phyloP scores from a whole-genome alignment of 2,329 filamentous ascomycete species.

The Xylaria arbuscula region DNA sequence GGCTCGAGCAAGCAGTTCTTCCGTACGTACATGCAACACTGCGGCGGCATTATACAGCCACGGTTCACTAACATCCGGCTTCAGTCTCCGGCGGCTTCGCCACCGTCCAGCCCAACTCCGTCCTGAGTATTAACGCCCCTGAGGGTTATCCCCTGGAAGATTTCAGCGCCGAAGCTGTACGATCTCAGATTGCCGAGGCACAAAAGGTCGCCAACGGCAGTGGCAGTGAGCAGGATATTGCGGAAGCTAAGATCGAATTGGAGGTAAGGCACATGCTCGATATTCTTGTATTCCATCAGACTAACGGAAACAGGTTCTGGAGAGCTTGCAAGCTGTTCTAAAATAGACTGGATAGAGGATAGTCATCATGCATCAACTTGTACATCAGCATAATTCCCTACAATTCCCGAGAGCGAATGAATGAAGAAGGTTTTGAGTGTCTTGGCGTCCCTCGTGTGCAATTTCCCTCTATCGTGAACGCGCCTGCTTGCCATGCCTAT shows the following conservation, averaged over 20 bases:
- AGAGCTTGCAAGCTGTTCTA: conserved; percentile 82
- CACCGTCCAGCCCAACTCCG: conserved; percentile 93
- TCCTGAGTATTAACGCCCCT: conserved; percentile 97
- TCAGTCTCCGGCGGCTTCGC: conserved; percentile 96
- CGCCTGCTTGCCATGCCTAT: conserved; percentile 24
- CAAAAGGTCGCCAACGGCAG: conserved; percentile 92
- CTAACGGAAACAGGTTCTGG: conserved; percentile 74
- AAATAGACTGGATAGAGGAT: conserved; percentile 74
- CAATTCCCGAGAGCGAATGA: conserved; percentile 44
- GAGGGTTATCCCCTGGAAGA: conserved; percentile 96
- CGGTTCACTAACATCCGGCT: conserved; percentile 35
- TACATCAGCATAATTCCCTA: conserved; percentile 54
- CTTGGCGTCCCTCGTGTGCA: conserved; percentile 34
- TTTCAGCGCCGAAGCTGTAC: conserved; percentile 92
- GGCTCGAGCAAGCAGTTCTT: conserved; percentile 96
- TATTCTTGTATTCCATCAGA: conserved; percentile 19
- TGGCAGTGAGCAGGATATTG: conserved; percentile 96
- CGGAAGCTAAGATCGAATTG: conserved; percentile 98
- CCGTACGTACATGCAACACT: conserved; percentile 71
- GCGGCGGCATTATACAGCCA: conserved; percentile 24
- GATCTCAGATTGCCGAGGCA: conserved; percentile 90
- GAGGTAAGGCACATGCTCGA: conserved; percentile 71
- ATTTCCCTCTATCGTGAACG: conserved; percentile 40
- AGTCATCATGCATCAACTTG: conserved; percentile 47
- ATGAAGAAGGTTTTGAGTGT: conserved; percentile 45